Evolutionary conservation across 352 stramenopile species (phyloP).

Genomic region (Phytophthora colocasiae): DNA sequence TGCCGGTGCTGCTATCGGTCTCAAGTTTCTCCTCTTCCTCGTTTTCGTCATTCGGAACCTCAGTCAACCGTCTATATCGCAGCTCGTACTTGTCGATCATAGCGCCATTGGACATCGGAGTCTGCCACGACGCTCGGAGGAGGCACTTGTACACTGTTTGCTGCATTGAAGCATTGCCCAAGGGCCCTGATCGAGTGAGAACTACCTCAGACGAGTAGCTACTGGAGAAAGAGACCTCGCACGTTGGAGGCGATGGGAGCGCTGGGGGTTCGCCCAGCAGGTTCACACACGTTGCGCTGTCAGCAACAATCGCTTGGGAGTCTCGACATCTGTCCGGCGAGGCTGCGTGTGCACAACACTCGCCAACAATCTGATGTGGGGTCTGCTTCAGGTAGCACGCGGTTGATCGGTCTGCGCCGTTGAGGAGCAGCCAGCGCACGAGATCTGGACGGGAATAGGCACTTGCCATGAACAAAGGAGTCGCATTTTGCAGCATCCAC

Average conservation of each 20-base stretch:
- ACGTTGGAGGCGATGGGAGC: slow-evolving; percentile 38
- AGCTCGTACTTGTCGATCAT: slow-evolving; percentile 81
- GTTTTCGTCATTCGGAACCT: slow-evolving; percentile 29
- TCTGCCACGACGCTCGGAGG: slow-evolving; percentile 56
- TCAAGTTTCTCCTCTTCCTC: slow-evolving; percentile 21
- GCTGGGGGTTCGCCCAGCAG: slow-evolving; percentile 47
- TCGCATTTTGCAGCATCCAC: slow-evolving; percentile 76
- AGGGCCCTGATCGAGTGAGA: slow-evolving; percentile 41
- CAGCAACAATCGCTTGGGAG: slow-evolving; percentile 15
- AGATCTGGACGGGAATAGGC: slow-evolving; percentile 61
- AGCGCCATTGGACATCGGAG: slow-evolving; percentile 69
- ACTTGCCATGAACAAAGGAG: slow-evolving; percentile 69
- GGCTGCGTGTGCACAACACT: slow-evolving; percentile 53
- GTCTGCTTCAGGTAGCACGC: slow-evolving; percentile 64
- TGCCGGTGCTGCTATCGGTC: slow-evolving; percentile 18
- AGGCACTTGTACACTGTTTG: slow-evolving; percentile 69
- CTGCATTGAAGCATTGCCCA: slow-evolving; percentile 37
- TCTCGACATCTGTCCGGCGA: slow-evolving; percentile 16
- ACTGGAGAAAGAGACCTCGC: slow-evolving; percentile 42
- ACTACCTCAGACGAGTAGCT: slow-evolving; percentile 49
- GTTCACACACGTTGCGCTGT: slow-evolving; percentile 49
- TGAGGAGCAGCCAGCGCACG: slow-evolving; percentile 62
- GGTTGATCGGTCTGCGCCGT: slow-evolving; percentile 59
- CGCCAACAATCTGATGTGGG: slow-evolving; percentile 56
- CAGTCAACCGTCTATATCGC: slow-evolving; percentile 48